A percentile compares a stretch with the other conserved stretches of the same genome.
Evolutionary conservation across 2,329 filamentous ascomycete species (phyloP).

Genomic region (Thermothelomyces thermophilus): DNA sequence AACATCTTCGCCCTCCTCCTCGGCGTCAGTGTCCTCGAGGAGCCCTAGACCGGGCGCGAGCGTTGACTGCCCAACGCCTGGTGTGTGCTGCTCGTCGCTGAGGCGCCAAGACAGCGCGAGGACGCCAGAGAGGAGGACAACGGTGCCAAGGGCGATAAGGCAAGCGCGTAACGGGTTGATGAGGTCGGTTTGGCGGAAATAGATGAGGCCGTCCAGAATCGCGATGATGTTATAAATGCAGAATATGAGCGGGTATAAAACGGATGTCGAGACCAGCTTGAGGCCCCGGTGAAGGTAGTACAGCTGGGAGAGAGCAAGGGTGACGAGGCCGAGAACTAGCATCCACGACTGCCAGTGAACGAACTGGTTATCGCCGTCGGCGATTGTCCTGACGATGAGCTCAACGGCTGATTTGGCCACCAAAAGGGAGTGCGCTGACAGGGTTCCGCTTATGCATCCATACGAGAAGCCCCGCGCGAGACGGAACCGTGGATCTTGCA

Average conservation of each 20-base stretch:
- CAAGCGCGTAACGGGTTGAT: conserved; percentile 69
- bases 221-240: conserved; percentile 99
- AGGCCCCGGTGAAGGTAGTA: conserved; percentile 93
- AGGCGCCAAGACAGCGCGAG: conserved; percentile 90
- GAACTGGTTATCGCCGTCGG: conserved; percentile 88
- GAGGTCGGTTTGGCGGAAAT: conserved; percentile 82
- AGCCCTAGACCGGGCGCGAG: conserved; percentile 78
- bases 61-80: conserved; percentile 56
- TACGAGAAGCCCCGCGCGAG: conserved; percentile 79
- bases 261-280: conserved; percentile 89
- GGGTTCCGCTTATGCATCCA: conserved; percentile 81
- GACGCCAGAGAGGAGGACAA: conserved; percentile 79
- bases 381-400: conserved; percentile 76
- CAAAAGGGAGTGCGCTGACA: conserved; percentile 88
- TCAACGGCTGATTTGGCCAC: conserved; percentile 97
- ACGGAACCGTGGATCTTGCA: conserved; percentile 60
- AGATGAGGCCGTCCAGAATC: conserved; percentile 93
- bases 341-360: conserved; percentile 92
- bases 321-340: conserved; percentile 74
- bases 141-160: conserved; percentile 79
- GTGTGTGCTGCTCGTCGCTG: conserved; percentile 64
- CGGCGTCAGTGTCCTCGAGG: conserved; percentile 60
- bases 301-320: conserved; percentile 78
- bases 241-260: conserved; percentile 94
- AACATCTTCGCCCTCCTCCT: conserved; percentile 56